phyloP scores from a whole-genome alignment of 306 rosid genomes.

The Vigna angularis region DNA sequence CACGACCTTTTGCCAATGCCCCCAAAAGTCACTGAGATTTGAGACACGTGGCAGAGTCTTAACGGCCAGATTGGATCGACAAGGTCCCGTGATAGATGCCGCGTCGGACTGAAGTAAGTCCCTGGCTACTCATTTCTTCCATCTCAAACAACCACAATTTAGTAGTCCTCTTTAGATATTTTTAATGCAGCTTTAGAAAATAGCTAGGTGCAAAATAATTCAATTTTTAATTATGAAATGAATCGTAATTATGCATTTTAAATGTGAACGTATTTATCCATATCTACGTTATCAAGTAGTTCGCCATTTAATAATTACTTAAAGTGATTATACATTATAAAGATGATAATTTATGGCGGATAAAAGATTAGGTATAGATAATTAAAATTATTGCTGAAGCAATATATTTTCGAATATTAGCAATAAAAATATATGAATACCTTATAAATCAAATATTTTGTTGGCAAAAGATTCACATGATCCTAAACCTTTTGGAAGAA shows the following conservation, averaged over 20 bases:
- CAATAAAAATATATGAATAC: background rate
- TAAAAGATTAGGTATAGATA: no score
- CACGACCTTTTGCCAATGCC: slow-evolving; percentile 1
- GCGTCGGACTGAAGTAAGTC: slow-evolving; percentile 40
- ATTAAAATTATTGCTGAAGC: no score
- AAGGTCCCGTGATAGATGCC: slow-evolving; percentile 52
- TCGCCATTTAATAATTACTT: background rate
- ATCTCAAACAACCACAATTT: background rate
- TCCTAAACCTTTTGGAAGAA: slow-evolving; percentile 1
- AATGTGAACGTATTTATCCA: background rate
- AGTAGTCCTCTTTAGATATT: background rate
- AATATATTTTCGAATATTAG: no score
- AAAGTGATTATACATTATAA: background rate
- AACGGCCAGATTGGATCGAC: slow-evolving; percentile 49
- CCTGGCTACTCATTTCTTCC: background rate
- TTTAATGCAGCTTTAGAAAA: background rate
- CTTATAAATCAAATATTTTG: background rate
- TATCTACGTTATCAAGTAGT: background rate
- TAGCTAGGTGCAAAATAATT: background rate
- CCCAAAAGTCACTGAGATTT: background rate
- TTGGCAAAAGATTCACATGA: slow-evolving; percentile 14
- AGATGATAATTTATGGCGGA: no score
- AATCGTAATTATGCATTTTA: background rate
- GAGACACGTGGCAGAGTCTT: slow-evolving; percentile 44
- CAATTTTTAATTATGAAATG: background rate